These are phyloP conservation scores for Claviceps digitariae DNA, from an alignment of 2,329 filamentous ascomycete genomes.

Conservation along the genomic window DNA sequence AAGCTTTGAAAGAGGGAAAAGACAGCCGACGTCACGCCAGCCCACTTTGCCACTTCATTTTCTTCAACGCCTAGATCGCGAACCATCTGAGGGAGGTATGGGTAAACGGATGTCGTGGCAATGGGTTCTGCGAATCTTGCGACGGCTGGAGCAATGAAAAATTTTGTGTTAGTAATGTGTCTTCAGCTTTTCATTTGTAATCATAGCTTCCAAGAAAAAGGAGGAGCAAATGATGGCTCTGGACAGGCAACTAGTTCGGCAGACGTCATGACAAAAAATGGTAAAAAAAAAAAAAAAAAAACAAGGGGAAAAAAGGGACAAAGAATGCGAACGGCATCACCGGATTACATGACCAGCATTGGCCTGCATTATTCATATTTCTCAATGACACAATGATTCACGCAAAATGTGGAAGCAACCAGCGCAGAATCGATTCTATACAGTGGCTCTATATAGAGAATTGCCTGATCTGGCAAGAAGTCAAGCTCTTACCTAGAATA, in stretches of 20 bases:
- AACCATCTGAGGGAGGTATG: constrained; percentile 69
- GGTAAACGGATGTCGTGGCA: constrained; percentile 58
- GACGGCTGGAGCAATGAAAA: constrained; percentile 38
- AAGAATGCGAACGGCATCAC: not conserved
- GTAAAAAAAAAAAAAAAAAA: too few relatives aligned
- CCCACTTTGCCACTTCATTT: constrained; percentile 66
- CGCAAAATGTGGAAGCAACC: not conserved
- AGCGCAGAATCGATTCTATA: not conserved
- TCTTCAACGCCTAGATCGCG: constrained; percentile 59
- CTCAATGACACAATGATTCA: not conserved
- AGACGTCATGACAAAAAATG: not conserved
- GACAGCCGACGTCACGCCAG: constrained; percentile 57
- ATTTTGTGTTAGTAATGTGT: not conserved
- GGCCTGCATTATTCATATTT: not conserved
- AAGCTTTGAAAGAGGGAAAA: constrained; percentile 61
- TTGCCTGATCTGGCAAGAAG: not conserved
- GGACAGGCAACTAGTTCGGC: not conserved
- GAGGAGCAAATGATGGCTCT: not conserved
- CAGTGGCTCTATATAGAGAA: not conserved
- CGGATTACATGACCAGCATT: too few relatives aligned
- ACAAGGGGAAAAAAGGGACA: not conserved
- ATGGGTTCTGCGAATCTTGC: constrained; percentile 68
- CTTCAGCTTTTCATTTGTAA: not conserved
- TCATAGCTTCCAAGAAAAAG: not conserved
- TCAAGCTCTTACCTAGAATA: constrained; percentile 51